These are phyloP conservation scores for Penicillium paxilli DNA, from an alignment of 495 filamentous ascomycete genomes.

Conservation along the genomic window DNA sequence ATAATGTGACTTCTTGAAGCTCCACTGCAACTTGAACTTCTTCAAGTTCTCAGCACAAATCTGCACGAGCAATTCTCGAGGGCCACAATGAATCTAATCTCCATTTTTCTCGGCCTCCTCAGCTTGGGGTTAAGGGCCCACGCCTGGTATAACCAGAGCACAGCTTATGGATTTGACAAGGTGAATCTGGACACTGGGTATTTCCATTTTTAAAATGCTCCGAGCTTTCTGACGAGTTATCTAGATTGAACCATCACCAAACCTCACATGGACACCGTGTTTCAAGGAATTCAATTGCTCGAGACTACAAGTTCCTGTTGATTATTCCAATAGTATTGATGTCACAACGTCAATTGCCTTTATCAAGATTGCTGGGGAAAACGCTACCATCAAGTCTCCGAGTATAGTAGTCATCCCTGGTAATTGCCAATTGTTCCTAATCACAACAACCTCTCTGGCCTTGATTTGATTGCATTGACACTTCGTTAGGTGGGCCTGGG, in stretches of 20 bases:
- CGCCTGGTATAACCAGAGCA: background rate
- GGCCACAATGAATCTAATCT: background rate
- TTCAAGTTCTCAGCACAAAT: too few species aligned
- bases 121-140: background rate
- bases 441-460: background rate
- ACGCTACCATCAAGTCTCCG: slow-evolving; percentile 10
- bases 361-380: slow-evolving; percentile 22
- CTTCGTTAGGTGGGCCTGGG: slow-evolving; percentile 41
- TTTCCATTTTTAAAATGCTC: background rate
- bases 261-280: slow-evolving; percentile 27
- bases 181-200: background rate
- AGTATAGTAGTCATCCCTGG: slow-evolving; percentile 19
- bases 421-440: background rate
- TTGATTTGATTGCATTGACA: slow-evolving; percentile 9
- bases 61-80: background rate
- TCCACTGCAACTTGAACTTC: background rate
- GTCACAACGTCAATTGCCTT: slow-evolving; percentile 24
- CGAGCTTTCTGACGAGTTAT: background rate
- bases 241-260: slow-evolving; percentile 14
- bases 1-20: background rate
- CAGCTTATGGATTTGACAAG: background rate
- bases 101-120: background rate
- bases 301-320: slow-evolving; percentile 22
- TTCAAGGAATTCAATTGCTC: slow-evolving; percentile 22
- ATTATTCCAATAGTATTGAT: slow-evolving; percentile 22